A percentile compares a stretch with the other conserved stretches of the same genome.
These are phyloP conservation scores for Daedaleopsis nitida DNA, from an alignment of 768 basidiomycete genomes.

Conservation along the genomic window DNA sequence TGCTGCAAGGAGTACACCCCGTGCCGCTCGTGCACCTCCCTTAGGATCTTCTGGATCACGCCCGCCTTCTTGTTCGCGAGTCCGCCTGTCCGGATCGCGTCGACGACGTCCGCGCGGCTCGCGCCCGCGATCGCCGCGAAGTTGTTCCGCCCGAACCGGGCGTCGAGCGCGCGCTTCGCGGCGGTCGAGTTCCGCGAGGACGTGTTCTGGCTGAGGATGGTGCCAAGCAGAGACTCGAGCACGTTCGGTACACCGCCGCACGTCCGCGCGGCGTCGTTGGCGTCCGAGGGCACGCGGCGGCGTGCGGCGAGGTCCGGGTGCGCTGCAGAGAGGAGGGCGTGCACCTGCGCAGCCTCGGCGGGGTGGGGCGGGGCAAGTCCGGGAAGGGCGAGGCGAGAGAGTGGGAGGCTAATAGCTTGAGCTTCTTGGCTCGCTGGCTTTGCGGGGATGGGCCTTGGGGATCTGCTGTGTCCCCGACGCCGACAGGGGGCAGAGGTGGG, in stretches of 20 bases:
- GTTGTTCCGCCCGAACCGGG: slow-evolving; percentile 49
- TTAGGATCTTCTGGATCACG: slow-evolving; percentile 52
- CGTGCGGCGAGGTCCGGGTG: slow-evolving; percentile 29
- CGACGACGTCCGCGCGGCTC: slow-evolving; percentile 42
- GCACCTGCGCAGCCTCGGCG: slow-evolving; percentile 42
- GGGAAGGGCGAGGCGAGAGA: slow-evolving; percentile 49
- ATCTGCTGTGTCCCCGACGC: background rate
- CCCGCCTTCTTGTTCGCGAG: slow-evolving; percentile 62
- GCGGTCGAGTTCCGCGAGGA: slow-evolving; percentile 50
- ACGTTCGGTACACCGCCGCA: slow-evolving; percentile 54
- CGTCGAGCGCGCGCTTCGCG: slow-evolving; percentile 52
- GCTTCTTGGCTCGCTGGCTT: slow-evolving; percentile 42
- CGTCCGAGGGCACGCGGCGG: slow-evolving; percentile 28
- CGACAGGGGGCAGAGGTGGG: slow-evolving; percentile 8
- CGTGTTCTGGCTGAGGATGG: slow-evolving; percentile 64
- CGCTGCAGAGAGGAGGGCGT: slow-evolving; percentile 42
- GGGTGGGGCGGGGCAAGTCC: slow-evolving; percentile 46
- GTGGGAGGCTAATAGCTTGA: slow-evolving; percentile 49
- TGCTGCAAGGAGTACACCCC: slow-evolving; percentile 62
- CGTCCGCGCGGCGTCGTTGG: slow-evolving; percentile 44
- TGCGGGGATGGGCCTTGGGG: background rate
- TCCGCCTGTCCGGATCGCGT: slow-evolving; percentile 55
- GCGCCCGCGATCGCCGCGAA: slow-evolving; percentile 52
- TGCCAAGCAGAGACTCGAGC: slow-evolving; percentile 58
- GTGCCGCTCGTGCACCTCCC: slow-evolving; percentile 45